phyloP scores from a whole-genome alignment of 768 basidiomycete species.

The Boletus pseudopeckii region DNA sequence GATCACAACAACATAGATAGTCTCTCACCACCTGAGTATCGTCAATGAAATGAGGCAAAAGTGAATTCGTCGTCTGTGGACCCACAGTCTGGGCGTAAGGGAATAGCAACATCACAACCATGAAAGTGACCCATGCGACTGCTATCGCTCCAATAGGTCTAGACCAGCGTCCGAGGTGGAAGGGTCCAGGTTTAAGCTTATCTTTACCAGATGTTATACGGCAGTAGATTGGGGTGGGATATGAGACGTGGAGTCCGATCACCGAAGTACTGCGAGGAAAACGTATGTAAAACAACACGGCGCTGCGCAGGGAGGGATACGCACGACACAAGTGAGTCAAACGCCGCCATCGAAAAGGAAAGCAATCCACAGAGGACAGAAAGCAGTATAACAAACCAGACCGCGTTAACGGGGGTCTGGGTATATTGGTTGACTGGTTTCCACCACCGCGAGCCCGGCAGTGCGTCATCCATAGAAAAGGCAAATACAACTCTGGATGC shows the following conservation, averaged over 20 bases:
- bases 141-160: constrained; percentile 29
- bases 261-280: constrained; percentile 25
- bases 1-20: constrained; percentile 26
- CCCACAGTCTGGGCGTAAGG: constrained; percentile 22
- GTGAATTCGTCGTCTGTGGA: constrained; percentile 29
- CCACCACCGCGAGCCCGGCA: too few relatives aligned
- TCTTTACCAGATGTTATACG: constrained; percentile 33
- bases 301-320: neutral
- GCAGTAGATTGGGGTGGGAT: constrained; percentile 36
- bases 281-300: neutral
- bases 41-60: neutral
- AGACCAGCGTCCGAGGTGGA: constrained; percentile 30
- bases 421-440: too few relatives aligned
- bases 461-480: too few relatives aligned
- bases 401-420: too few relatives aligned
- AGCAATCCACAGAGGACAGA: constrained; percentile 14
- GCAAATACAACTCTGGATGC: too few relatives aligned
- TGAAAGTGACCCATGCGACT: constrained; percentile 32
- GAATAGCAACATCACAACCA: constrained; percentile 34
- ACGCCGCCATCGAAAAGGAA: constrained; percentile 33
- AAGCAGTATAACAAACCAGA: too few relatives aligned
- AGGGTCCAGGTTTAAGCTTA: constrained; percentile 34
- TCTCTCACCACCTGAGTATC: constrained; percentile 1
- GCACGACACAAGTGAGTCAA: constrained; percentile 37
- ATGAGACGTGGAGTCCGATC: constrained; percentile 37